These are phyloP conservation scores for Rhinocladiella mackenziei DNA, from an alignment of 2,329 filamentous ascomycete species.

Conservation along the genomic window DNA sequence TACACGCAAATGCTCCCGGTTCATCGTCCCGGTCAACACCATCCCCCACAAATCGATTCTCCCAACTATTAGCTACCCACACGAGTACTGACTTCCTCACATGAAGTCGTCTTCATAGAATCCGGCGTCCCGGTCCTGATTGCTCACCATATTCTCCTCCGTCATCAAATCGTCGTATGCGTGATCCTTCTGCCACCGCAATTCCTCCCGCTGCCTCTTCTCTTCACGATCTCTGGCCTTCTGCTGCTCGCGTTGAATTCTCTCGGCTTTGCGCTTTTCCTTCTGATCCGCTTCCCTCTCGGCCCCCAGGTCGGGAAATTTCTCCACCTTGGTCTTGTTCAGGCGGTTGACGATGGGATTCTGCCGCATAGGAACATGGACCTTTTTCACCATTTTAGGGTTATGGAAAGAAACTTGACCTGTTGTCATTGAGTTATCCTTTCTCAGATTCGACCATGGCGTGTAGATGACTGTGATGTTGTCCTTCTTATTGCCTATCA, in stretches of 20 bases:
- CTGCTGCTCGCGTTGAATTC: conserved; percentile 40
- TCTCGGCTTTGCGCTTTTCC: conserved; percentile 67
- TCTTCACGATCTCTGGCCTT: conserved; percentile 42
- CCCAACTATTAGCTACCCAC: not conserved
- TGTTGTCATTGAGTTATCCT: conserved; percentile 90
- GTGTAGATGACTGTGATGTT: conserved; percentile 97
- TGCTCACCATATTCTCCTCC: conserved; percentile 80
- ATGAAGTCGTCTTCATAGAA: conserved; percentile 89
- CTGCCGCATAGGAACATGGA: conserved; percentile 74
- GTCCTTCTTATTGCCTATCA: conserved; percentile 97
- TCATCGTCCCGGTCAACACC: conserved; percentile 3
- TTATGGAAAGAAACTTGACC: conserved; percentile 96
- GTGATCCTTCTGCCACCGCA: conserved; percentile 95
- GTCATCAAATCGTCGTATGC: conserved; percentile 90
- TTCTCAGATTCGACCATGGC: conserved; percentile 92
- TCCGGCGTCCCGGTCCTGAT: conserved; percentile 73
- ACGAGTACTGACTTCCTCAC: conserved; percentile 45
- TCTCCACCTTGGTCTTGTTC: conserved; percentile 92
- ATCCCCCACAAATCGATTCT: not conserved
- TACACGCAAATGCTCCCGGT: too few relatives aligned
- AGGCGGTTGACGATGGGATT: conserved; percentile 94
- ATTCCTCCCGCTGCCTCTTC: conserved; percentile 72
- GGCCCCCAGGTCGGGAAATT: conserved; percentile 73
- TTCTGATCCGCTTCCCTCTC: conserved; percentile 75
- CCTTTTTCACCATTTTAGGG: conserved; percentile 71